Percentiles rank a stretch among this genome's conserved stretches.
Evolutionary conservation across 768 basidiomycete species (phyloP).

Genomic region (Mycena epipterygia): DNA sequence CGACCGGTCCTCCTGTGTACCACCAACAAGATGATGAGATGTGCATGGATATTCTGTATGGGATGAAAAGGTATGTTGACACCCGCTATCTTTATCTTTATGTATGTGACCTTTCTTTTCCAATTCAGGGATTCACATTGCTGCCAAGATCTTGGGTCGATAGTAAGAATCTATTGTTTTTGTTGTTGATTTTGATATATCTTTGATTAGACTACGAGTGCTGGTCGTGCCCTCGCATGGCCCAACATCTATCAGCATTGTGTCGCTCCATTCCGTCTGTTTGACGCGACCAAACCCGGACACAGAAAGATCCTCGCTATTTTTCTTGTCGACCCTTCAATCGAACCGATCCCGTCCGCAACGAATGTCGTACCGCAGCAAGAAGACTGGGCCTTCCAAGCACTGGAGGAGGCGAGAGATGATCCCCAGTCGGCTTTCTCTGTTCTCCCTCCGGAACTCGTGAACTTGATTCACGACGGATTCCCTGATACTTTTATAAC

Average conservation of each 20-base stretch:
- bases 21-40: constrained; percentile 36
- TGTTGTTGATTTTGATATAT: neutral
- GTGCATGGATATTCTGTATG: constrained; percentile 29
- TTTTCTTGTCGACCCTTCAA: constrained; percentile 53
- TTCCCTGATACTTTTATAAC: neutral
- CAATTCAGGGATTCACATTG: constrained; percentile 13
- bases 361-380: constrained; percentile 50
- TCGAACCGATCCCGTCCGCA: constrained; percentile 45
- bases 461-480: neutral
- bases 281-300: constrained; percentile 50
- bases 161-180: constrained; percentile 22
- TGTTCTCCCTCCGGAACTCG: constrained; percentile 22
- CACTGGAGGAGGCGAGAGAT: constrained; percentile 24
- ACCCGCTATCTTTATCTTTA: neutral
- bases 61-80: constrained; percentile 23
- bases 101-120: neutral
- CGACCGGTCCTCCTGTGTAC: constrained; percentile 30
- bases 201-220: constrained; percentile 30
- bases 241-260: constrained; percentile 55
- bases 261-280: constrained; percentile 50
- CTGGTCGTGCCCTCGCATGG: constrained; percentile 49
- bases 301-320: constrained; percentile 54
- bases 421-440: constrained; percentile 9
- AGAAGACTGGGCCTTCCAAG: constrained; percentile 40
- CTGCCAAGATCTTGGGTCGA: constrained; percentile 43